phyloP scores from a whole-genome alignment of 1,139 yeast genomes.

The Sugiyamaella japonica region DNA sequence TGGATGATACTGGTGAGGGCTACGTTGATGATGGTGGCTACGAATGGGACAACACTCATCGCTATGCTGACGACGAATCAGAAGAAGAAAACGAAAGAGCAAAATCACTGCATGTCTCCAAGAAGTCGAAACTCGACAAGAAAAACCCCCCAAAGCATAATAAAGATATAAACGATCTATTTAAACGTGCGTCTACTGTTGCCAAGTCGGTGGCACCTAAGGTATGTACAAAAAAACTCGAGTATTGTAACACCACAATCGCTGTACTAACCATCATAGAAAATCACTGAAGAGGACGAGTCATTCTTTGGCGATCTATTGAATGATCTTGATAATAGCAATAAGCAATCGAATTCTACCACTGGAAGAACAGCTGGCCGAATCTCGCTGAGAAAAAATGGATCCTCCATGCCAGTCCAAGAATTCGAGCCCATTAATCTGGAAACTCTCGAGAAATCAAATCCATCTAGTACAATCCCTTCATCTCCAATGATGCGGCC shows the following conservation, averaged over 20 bases:
- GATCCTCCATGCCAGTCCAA: constrained; percentile 1
- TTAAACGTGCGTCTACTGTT: constrained; percentile 29
- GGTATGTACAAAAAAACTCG: constrained; percentile 4
- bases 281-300: constrained; percentile 32
- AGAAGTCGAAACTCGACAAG: constrained; percentile 40
- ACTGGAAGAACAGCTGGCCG: not conserved
- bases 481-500: constrained; percentile 17
- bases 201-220: constrained; percentile 13
- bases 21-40: constrained; percentile 91
- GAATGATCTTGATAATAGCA: constrained; percentile 28
- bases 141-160: constrained; percentile 27
- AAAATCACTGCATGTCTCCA: constrained; percentile 36
- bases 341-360: not conserved
- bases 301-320: constrained; percentile 37
- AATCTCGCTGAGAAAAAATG: not conserved
- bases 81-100: constrained; percentile 35
- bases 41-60: constrained; percentile 70
- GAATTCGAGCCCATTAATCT: constrained; percentile 7
- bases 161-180: constrained; percentile 26
- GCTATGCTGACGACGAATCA: constrained; percentile 58
- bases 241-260: constrained; percentile 16
- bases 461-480: not conserved
- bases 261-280: constrained; percentile 12
- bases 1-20: constrained; percentile 87
- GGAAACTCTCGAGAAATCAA: not conserved